These are phyloP conservation scores for Syzygium malaccense DNA, from an alignment of 441 rosid genomes.

Conservation along the genomic window DNA sequence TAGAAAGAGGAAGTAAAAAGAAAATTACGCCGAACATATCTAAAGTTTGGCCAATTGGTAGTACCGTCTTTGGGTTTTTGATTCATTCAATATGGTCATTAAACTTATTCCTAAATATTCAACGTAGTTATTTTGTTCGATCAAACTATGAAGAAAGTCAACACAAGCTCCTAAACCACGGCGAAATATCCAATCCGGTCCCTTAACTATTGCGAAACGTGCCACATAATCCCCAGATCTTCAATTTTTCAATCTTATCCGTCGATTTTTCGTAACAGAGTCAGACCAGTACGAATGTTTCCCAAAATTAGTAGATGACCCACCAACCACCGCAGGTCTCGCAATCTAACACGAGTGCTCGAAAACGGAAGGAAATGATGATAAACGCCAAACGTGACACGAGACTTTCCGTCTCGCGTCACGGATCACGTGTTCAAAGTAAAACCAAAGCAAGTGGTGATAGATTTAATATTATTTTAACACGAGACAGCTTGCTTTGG, in stretches of 20 bases:
- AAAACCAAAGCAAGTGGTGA: background rate
- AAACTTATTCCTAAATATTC: background rate
- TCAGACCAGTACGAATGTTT: background rate
- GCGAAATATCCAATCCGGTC: background rate
- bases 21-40: background rate
- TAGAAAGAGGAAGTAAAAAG: background rate
- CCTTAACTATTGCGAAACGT: background rate
- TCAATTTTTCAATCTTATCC: background rate
- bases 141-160: background rate
- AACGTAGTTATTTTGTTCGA: background rate
- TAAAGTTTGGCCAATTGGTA: background rate
- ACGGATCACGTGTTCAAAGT: background rate
- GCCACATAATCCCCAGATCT: background rate
- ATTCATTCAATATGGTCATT: background rate
- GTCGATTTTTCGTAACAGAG: background rate
- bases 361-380: background rate
- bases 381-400: background rate
- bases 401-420: background rate
- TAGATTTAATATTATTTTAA: background rate
- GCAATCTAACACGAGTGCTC: background rate
- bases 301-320: background rate
- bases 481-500: background rate
- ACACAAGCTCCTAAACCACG: background rate
- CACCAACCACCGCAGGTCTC: background rate
- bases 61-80: background rate